Evolutionary conservation across 306 rosid species (phyloP).

Genomic region (Ammopiptanthus mongolicus): DNA sequence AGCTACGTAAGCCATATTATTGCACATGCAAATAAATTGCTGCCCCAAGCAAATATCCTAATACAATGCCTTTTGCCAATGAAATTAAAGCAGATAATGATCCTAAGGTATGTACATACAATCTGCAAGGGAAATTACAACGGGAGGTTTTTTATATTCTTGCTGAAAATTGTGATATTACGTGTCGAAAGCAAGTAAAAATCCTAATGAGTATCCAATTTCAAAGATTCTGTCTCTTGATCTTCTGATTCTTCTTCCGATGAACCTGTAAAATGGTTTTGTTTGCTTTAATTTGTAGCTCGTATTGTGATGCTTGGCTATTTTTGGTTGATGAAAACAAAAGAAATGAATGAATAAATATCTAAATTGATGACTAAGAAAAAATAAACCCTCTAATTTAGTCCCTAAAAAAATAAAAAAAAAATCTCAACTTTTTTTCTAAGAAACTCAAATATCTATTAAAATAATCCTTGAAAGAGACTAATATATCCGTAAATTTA

Average conservation of each 20-base stretch:
- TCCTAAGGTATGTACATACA: too few species aligned
- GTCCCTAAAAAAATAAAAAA: too few species aligned
- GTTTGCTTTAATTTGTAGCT: neutral
- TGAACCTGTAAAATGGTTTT: neutral
- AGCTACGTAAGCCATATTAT: too few species aligned
- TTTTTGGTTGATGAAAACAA: slow-evolving; percentile 19
- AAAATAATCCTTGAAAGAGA: too few species aligned
- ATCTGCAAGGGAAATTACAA: neutral
- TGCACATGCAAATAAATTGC: slow-evolving; percentile 38
- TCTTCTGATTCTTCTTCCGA: slow-evolving; percentile 5
- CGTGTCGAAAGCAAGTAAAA: slow-evolving; percentile 16
- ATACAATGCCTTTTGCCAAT: slow-evolving; percentile 14
- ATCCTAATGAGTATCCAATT: neutral
- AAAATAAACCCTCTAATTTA: too few species aligned
- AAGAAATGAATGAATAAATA: neutral
- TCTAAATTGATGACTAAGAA: too few species aligned
- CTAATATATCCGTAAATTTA: too few species aligned
- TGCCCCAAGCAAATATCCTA: slow-evolving; percentile 20
- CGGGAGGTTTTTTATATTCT: slow-evolving; percentile 14
- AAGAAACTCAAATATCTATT: too few species aligned
- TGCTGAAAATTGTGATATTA: slow-evolving; percentile 1
- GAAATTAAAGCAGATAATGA: slow-evolving; percentile 26
- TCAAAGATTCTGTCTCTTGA: slow-evolving; percentile 14
- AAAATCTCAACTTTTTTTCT: too few species aligned
- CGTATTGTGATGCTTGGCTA: slow-evolving; percentile 9